phyloP scores from a whole-genome alignment of 2,329 filamentous ascomycete species.

The Venturia aucupariae region DNA sequence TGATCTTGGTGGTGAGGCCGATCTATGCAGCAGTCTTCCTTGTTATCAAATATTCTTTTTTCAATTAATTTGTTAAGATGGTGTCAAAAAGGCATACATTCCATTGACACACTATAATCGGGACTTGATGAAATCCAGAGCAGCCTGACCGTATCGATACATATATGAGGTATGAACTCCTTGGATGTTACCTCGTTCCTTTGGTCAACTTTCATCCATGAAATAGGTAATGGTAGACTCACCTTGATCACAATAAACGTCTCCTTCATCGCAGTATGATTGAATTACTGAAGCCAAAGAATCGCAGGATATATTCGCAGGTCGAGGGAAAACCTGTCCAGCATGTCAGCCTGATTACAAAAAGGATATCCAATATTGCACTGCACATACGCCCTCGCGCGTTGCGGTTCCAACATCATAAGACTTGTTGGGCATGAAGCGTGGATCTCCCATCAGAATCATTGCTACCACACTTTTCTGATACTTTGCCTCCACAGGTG shows the following conservation, averaged over 20 bases:
- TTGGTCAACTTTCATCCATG: not conserved
- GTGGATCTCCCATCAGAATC: constrained; percentile 12
- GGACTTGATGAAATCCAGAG: not conserved
- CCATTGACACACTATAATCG: not conserved
- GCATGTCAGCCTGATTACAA: not conserved
- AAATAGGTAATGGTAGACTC: not conserved
- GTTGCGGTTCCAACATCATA: constrained; percentile 1
- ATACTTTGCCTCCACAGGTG: constrained; percentile 7
- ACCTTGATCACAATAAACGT: constrained; percentile 3
- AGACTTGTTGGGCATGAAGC: constrained; percentile 1
- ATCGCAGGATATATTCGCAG: constrained; percentile 5
- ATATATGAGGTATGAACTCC: not conserved
- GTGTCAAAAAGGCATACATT: not conserved
- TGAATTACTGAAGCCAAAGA: not conserved
- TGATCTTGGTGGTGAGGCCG: not conserved
- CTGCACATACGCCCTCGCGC: constrained; percentile 4
- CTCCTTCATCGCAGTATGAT: constrained; percentile 8
- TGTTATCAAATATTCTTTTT: not conserved
- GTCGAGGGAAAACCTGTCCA: constrained; percentile 7
- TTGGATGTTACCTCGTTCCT: not conserved
- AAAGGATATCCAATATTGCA: not conserved
- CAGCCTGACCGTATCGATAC: not conserved
- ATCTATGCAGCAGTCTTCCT: not conserved
- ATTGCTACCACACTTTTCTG: constrained; percentile 8
- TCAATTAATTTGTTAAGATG: not conserved